A percentile compares a stretch with the other conserved stretches of the same genome.
Conservation (phyloP, 2,329 filamentous ascomycete species). For the Sodiomyces alkalinus region DNA sequence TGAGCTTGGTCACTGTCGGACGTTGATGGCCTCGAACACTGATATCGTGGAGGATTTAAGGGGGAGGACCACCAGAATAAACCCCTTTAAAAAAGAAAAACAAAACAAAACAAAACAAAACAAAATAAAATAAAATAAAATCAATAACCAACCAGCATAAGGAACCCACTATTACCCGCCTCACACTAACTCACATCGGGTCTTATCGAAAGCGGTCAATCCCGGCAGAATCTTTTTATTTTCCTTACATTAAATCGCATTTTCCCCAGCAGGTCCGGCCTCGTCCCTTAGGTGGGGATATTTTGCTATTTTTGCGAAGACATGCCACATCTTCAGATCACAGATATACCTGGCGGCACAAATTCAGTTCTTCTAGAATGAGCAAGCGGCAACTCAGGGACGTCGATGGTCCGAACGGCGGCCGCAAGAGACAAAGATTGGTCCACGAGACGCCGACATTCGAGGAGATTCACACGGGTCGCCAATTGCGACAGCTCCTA, state of each 20-base stretch:
- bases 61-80: no score
- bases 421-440: slow-evolving; percentile 40
- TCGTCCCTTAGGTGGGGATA: no score
- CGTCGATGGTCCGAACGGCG: slow-evolving; percentile 22
- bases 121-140: neutral
- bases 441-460: slow-evolving; percentile 40
- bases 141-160: neutral
- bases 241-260: slow-evolving; percentile 1
- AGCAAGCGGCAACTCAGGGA: slow-evolving; percentile 26
- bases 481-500: slow-evolving; percentile 54
- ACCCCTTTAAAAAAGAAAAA: no score
- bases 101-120: neutral
- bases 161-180: neutral
- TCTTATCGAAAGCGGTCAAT: slow-evolving; percentile 4
- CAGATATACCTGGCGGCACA: no score
- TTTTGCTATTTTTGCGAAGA: no score
- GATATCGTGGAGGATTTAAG: neutral
- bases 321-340: no score
- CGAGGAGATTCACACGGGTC: slow-evolving; percentile 45
- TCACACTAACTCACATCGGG: slow-evolving; percentile 4
- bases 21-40: neutral
- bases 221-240: slow-evolving; percentile 10
- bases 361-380: slow-evolving; percentile 25
- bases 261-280: neutral
- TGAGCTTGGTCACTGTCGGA: no score